phyloP scores from a whole-genome alignment of 2,329 filamentous ascomycete species.

The Neonectria hederae region DNA sequence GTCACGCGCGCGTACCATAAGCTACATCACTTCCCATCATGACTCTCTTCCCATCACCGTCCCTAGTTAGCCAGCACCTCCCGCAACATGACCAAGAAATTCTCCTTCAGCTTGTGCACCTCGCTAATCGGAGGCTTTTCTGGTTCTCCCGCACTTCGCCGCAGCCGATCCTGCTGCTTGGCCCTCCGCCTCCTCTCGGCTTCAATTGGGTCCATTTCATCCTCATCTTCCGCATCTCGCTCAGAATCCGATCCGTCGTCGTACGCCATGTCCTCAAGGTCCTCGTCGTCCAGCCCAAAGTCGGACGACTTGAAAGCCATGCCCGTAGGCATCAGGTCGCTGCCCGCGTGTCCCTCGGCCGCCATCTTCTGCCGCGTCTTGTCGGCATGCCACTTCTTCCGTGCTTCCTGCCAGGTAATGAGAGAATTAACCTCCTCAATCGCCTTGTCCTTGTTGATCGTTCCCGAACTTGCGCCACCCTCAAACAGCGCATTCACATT shows the following conservation, averaged over 20 bases:
- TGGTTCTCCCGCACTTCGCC: constrained; percentile 84
- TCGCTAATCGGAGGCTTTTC: constrained; percentile 82
- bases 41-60: background rate
- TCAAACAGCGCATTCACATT: constrained; percentile 96
- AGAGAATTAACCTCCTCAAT: constrained; percentile 84
- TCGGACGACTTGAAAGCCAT: constrained; percentile 79
- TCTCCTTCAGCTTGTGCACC: constrained; percentile 80
- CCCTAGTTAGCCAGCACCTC: constrained; percentile 79
- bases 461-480: constrained; percentile 73
- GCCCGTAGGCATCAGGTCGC: constrained; percentile 62
- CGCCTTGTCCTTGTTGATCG: constrained; percentile 76
- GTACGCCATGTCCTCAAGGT: constrained; percentile 86
- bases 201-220: constrained; percentile 86
- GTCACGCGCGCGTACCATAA: constrained; percentile 5
- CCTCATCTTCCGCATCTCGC: constrained; percentile 77
- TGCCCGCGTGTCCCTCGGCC: constrained; percentile 69
- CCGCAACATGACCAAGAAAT: constrained; percentile 84
- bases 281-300: constrained; percentile 88
- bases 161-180: constrained; percentile 81
- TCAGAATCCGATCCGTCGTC: constrained; percentile 74
- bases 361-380: constrained; percentile 99
- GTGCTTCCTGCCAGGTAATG: constrained; percentile 91
- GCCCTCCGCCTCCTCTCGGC: constrained; percentile 82
- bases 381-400: constrained; percentile 98
- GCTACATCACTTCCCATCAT: constrained; percentile 28